Percentiles rank a stretch among this genome's conserved stretches.
These are phyloP conservation scores for Phaseolus lunatus DNA, from an alignment of 306 rosid species.

Conservation along the genomic window DNA sequence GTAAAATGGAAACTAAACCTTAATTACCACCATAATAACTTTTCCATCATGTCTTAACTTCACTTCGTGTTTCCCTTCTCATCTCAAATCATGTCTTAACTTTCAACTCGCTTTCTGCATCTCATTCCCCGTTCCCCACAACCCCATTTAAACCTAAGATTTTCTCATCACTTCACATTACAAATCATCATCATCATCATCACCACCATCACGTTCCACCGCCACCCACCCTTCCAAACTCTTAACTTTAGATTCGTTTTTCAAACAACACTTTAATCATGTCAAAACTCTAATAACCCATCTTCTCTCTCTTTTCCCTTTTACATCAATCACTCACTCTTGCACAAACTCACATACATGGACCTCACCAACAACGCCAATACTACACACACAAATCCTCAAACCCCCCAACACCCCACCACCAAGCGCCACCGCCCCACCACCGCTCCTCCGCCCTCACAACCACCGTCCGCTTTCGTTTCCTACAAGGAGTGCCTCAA, in stretches of 20 bases:
- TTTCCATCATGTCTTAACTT: neutral
- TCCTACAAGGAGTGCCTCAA: conserved; percentile 78
- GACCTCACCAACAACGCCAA: conserved; percentile 38
- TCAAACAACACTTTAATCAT: conserved; percentile 13
- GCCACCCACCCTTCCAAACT: neutral
- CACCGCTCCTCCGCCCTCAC: neutral
- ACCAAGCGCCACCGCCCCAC: conserved; percentile 26
- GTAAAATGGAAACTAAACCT: neutral
- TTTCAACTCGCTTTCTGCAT: neutral
- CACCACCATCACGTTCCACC: conserved; percentile 39
- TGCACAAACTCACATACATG: conserved; percentile 52
- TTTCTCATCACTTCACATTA: conserved; percentile 46
- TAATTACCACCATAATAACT: neutral
- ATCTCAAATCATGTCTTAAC: conserved; percentile 23
- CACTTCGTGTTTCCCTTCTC: neutral
- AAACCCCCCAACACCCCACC: conserved; percentile 56
- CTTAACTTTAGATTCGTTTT: conserved; percentile 23
- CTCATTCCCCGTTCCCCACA: conserved; percentile 2
- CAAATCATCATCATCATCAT: conserved; percentile 46
- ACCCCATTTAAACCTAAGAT: conserved; percentile 32
- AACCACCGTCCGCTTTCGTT: conserved; percentile 31
- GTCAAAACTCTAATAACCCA: conserved; percentile 46
- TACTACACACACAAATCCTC: conserved; percentile 50
- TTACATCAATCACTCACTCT: conserved; percentile 24
- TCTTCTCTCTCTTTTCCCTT: neutral